Evolutionary conservation across 164 flowering plant species (phyloP).

Genomic region (Protea cynaroides): DNA sequence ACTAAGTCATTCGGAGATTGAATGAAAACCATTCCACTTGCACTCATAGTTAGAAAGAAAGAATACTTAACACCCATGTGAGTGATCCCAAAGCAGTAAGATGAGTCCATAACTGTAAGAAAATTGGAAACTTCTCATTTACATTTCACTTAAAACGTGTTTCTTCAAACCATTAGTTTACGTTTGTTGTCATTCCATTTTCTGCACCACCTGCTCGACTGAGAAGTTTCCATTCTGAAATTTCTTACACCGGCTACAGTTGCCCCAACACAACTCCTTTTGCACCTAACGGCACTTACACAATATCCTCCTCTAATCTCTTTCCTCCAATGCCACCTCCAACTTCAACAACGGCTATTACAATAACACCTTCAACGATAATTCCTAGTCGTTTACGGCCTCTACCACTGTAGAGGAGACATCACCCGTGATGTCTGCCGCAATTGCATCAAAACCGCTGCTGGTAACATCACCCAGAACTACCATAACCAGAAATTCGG

Average conservation of each 20-base stretch:
- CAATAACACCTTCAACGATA: slow-evolving; percentile 7
- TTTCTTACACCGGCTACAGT: not conserved
- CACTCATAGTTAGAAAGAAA: too few species aligned
- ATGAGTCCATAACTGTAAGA: too few species aligned
- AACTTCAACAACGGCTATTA: slow-evolving; percentile 9
- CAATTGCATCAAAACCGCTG: slow-evolving; percentile 14
- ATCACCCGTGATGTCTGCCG: slow-evolving; percentile 10
- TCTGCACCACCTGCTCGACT: too few species aligned
- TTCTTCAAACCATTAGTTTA: too few species aligned
- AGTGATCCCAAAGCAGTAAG: too few species aligned
- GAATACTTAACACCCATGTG: too few species aligned
- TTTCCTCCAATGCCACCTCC: not conserved
- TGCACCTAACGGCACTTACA: slow-evolving; percentile 8
- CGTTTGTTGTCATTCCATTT: too few species aligned
- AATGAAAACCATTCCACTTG: too few species aligned
- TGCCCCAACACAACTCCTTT: not conserved
- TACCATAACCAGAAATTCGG: slow-evolving; percentile 23
- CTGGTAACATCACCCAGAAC: not conserved
- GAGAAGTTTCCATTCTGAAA: too few species aligned
- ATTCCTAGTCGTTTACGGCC: slow-evolving; percentile 10
- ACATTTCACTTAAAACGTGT: too few species aligned
- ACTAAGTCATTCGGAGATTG: too few species aligned
- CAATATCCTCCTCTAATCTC: slow-evolving; percentile 11
- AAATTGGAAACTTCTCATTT: too few species aligned
- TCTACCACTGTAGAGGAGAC: slow-evolving; percentile 27